A percentile compares a stretch with the other conserved stretches of the same genome.
Conservation (phyloP, 2,329 filamentous ascomycete genomes). For the Fusarium nisikadoi region DNA sequence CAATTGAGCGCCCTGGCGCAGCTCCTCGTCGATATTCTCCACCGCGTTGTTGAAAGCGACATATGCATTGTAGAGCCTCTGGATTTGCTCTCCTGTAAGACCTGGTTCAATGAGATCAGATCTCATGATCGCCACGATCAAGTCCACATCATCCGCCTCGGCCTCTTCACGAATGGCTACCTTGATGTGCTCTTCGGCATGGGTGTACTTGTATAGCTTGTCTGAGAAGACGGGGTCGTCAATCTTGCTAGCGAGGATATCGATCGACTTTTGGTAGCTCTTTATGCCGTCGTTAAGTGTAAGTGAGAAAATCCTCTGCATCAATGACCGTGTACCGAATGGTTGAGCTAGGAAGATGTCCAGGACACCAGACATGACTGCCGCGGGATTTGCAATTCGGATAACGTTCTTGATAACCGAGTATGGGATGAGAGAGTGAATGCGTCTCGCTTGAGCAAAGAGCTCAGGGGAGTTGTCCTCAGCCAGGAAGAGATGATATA, state of each 20-base stretch:
- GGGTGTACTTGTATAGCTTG: slow-evolving; percentile 84
- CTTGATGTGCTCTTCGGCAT: slow-evolving; percentile 81
- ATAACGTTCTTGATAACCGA: slow-evolving; percentile 96
- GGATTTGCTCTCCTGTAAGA: slow-evolving; percentile 79
- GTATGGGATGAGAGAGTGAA: slow-evolving; percentile 95
- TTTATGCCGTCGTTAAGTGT: slow-evolving; percentile 91
- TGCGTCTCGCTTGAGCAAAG: slow-evolving; percentile 92
- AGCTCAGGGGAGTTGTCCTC: slow-evolving; percentile 98
- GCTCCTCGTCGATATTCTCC: slow-evolving; percentile 87
- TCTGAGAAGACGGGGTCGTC: slow-evolving; percentile 81
- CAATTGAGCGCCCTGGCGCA: slow-evolving; percentile 88
- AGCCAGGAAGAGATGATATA: slow-evolving; percentile 96
- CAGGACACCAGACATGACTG: slow-evolving; percentile 94
- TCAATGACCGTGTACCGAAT: slow-evolving; percentile 86
- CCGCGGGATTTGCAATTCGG: slow-evolving; percentile 92
- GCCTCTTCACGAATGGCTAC: slow-evolving; percentile 79
- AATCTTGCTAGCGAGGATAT: slow-evolving; percentile 79
- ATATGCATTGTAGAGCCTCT: slow-evolving; percentile 90
- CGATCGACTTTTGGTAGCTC: slow-evolving; percentile 87
- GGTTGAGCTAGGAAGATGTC: slow-evolving; percentile 97
- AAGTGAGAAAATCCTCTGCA: slow-evolving; percentile 94
- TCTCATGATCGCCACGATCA: slow-evolving; percentile 85
- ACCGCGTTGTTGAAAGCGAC: slow-evolving; percentile 96
- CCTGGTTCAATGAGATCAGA: slow-evolving; percentile 80
- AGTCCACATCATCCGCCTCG: slow-evolving; percentile 76